Conservation (phyloP, 176 grass and related monocot genomes). For the Aechmea fasciata region DNA sequence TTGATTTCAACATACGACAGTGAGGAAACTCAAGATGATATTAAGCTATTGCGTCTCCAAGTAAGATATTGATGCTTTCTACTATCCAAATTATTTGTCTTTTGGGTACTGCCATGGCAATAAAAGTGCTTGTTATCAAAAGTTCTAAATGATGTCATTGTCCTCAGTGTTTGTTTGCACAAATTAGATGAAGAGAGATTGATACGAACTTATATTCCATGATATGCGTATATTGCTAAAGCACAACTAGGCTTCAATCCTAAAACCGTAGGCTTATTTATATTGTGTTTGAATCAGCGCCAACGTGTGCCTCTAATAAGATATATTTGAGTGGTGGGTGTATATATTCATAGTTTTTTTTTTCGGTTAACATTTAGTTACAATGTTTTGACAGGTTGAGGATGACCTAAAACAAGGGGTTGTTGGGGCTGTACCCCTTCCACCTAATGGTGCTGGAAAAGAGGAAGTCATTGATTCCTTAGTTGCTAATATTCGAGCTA, state of each 20-base stretch:
- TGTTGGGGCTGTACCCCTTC: slow-evolving; percentile 51
- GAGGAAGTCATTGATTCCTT: slow-evolving; percentile 65
- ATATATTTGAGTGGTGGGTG: too few relatives aligned
- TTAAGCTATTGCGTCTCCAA: slow-evolving; percentile 74
- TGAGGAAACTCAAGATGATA: slow-evolving; percentile 81
- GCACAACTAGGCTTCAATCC: too few relatives aligned
- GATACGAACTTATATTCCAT: too few relatives aligned
- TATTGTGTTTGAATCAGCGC: too few relatives aligned
- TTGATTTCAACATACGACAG: slow-evolving; percentile 58
- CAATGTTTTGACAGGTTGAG: slow-evolving; percentile 49
- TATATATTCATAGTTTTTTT: too few relatives aligned
- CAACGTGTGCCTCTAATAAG: too few relatives aligned
- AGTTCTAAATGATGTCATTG: background rate
- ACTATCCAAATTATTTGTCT: background rate
- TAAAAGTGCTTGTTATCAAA: too few relatives aligned
- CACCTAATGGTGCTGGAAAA: slow-evolving; percentile 46
- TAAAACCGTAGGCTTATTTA: too few relatives aligned
- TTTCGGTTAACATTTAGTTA: background rate
- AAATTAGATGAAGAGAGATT: too few relatives aligned
- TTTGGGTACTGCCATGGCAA: background rate
- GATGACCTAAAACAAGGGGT: slow-evolving; percentile 63
- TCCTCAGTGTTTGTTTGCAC: too few relatives aligned
- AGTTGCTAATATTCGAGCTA: slow-evolving; percentile 79
- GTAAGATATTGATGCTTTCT: slow-evolving; percentile 35
- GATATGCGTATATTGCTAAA: too few relatives aligned